Base-by-base conservation (phyloP, 805 yeast genomes). In the Yarrowia hollandica region DNA sequence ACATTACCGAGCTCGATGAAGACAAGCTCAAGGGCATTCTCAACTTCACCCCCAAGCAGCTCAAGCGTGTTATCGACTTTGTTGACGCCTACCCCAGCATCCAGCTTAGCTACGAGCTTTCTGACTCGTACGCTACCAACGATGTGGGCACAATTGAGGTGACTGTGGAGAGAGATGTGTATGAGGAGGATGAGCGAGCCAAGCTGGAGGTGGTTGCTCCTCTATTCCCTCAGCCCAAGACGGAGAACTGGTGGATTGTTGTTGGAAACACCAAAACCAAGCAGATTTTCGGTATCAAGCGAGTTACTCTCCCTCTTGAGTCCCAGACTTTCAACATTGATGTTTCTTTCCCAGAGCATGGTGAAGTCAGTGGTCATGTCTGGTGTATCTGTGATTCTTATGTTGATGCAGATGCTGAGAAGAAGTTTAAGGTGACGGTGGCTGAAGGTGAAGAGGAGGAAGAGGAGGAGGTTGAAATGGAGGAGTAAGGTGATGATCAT, bases 361-460 rank as follows among this genome's bases (percentile, higher is more conserved):
- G 96, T 0, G 68, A 74, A 5, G 87, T 85, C 59, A 68, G 77
- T 15, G 71, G 91, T 22, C 80, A 84, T 0, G 74, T 90, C 1
- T 91, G 96, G 96, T 84, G 92, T 67, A 81, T 91, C 69, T 87
- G 97, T 72, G 97, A 91, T 67, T 85, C 96, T 0, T 92, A 91
- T 66, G 67, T 89, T n/a, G 98, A 91, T 68, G 95, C 90, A 2
- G 99, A 92, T 69, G 88, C 88, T 69, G 96, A 92, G 72, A 79
- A 84, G 21, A 70, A 75, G 10, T 74, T 86, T 50, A 80, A 77
- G 18, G 63, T 68, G 23, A 61, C 60, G 4, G 71, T 66, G 18
- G 39, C 21, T 12, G 55, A 48, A 22, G 55, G 55, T n/a, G 55
- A 48, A 16, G 64, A 52, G 14, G 65, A 61, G 22, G 67, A 63